Evolutionary conservation across 495 filamentous ascomycete species (phyloP), one percentile per base, ranked within the genome.

Genomic region (Xylaria palmicola): DNA sequence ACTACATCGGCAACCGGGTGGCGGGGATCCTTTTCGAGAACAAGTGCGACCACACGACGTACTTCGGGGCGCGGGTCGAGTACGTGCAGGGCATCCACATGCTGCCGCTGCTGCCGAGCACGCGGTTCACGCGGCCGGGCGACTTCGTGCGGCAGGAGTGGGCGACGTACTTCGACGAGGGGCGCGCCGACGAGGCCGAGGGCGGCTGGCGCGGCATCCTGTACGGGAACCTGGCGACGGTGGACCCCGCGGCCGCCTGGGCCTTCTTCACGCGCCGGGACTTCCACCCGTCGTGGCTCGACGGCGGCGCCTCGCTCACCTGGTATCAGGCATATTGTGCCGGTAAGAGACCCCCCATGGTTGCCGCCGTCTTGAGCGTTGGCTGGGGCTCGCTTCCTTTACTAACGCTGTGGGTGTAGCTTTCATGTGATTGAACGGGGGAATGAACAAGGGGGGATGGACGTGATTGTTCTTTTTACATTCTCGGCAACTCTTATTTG

Each of bases 31-130:
- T 98, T 6, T 98, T 97, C 69, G 94, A 98, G 73, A 98, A 97
- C 74, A 98, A 98, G 74, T 82, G 93, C 44, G 90, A 98, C 71
- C 94, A 97, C 72, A 90, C 88, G 8, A 98, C 94, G 1, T 98
- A 94, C 76, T 98, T 98, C 67, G 92, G 93, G 9, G 68, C 70
- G 53, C 88, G 90, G 58, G 77, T 84, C 2, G 91, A 96, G 76
- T 96, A 86, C 69, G 86, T 98, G 60, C 88, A 98, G 74, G 94
- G 89, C 52, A 98, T 98, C 59, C 94, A 98, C 77, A 98, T 98
- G 94, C 75, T 98, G 37, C 94, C 95, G 1, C 79, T 97, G 48
- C 81, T 90, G 34, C 90, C 94, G 1, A 80, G 79, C 56, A 87
- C 86, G 0, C 76, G 87, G 17, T 85, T 88, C 55, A 87, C 86